A percentile compares a stretch with the other conserved stretches of the same genome.
These are phyloP conservation scores for Annulohypoxylon maeteangense DNA, from an alignment of 495 filamentous ascomycete species.

Conservation along the genomic window DNA sequence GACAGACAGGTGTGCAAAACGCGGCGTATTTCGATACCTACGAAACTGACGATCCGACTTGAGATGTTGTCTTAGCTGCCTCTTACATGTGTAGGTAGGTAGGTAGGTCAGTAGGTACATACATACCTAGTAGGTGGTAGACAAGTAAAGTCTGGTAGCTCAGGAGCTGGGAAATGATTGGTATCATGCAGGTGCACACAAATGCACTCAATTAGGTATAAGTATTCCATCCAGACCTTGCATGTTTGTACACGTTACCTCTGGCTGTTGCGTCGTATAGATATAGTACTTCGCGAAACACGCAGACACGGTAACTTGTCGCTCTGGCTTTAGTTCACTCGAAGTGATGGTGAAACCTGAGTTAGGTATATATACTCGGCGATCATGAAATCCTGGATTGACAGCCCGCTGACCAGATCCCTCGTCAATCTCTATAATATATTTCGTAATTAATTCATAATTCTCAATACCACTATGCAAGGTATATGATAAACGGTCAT, in stretches of 20 bases:
- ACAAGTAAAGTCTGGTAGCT: conserved; percentile 20
- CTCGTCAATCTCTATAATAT: conserved; percentile 44
- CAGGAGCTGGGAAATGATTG: conserved; percentile 22
- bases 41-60: conserved; percentile 25
- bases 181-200: conserved; percentile 13
- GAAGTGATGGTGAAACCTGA: conserved; percentile 11
- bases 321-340: conserved; percentile 7
- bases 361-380: conserved; percentile 15
- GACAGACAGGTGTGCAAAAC: conserved; percentile 8
- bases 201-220: conserved; percentile 10
- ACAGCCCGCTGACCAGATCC: conserved; percentile 20
- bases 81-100: conserved; percentile 5
- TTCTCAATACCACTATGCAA: conserved; percentile 41
- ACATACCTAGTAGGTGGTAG: too few species aligned
- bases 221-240: conserved; percentile 17
- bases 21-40: conserved; percentile 27
- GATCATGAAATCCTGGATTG: conserved; percentile 20
- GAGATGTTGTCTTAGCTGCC: conserved; percentile 16
- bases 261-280: conserved; percentile 22
- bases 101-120: conserved; percentile 1
- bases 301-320: background rate
- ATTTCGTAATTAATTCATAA: conserved; percentile 37
- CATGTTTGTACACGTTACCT: conserved; percentile 29
- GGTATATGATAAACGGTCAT: conserved; percentile 29
- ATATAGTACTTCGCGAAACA: conserved; percentile 18